Evolutionary conservation across 345 rosid species (phyloP).

Genomic region (Cochlearia excelsa): DNA sequence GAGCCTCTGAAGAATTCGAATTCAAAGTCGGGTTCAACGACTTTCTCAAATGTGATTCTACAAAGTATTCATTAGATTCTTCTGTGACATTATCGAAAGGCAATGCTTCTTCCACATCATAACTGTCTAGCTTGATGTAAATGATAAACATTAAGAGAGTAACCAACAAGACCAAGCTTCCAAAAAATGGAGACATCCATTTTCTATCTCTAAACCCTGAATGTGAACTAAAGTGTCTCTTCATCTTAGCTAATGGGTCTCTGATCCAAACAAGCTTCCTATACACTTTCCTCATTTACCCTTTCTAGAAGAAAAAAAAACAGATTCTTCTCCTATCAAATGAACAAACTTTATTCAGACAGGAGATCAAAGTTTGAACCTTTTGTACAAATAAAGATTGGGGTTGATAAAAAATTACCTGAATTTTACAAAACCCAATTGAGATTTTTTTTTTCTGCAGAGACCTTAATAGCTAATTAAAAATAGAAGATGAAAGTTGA

Average conservation of each 20-base stretch:
- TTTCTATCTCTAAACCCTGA: slow-evolving; percentile 65
- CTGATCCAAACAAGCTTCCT: slow-evolving; percentile 48
- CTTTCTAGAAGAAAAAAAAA: background rate
- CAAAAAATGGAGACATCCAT: slow-evolving; percentile 78
- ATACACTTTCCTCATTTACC: slow-evolving; percentile 44
- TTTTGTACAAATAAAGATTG: slow-evolving; percentile 12
- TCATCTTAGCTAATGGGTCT: background rate
- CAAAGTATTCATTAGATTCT: slow-evolving; percentile 61
- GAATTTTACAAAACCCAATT: slow-evolving; percentile 12
- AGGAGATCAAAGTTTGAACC: slow-evolving; percentile 24
- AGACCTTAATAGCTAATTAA: slow-evolving; percentile 12
- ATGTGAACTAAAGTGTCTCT: slow-evolving; percentile 20
- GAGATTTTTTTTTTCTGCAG: slow-evolving; percentile 17
- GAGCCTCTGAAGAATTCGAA: slow-evolving; percentile 37
- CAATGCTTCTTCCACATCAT: slow-evolving; percentile 46
- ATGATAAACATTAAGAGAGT: slow-evolving; percentile 52
- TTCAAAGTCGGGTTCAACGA: slow-evolving; percentile 32
- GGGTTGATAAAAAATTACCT: slow-evolving; percentile 18
- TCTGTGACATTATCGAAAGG: slow-evolving; percentile 46
- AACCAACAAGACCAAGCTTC: slow-evolving; percentile 68
- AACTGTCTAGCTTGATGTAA: slow-evolving; percentile 41
- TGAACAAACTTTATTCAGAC: slow-evolving; percentile 21
- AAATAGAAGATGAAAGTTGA: slow-evolving; percentile 30
- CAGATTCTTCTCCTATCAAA: slow-evolving; percentile 8
- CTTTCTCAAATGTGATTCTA: slow-evolving; percentile 59